These are phyloP conservation scores for Schwanniomyces yamadae DNA, from an alignment of 805 yeast species.

Conservation along the genomic window DNA sequence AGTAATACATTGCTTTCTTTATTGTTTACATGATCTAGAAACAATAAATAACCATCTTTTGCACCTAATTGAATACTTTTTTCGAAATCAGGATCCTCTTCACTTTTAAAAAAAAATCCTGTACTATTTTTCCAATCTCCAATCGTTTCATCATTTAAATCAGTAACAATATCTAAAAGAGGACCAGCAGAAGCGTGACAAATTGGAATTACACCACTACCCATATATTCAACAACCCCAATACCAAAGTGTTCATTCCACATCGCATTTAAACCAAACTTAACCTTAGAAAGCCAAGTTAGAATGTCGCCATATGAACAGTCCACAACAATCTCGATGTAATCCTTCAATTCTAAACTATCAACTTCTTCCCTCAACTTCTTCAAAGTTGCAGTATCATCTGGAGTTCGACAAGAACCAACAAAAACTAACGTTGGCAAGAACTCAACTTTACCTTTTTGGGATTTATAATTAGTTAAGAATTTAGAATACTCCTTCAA, in stretches of 20 bases:
- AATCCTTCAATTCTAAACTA: conserved; percentile 26
- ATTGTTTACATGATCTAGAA: conserved; percentile 12
- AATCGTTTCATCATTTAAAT: conserved; percentile 7
- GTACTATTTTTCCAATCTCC: conserved; percentile 43
- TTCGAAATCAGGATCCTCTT: conserved; percentile 67
- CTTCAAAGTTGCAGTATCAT: conserved; percentile 61
- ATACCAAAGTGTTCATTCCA: conserved; percentile 99
- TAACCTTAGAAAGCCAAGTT: conserved; percentile 50
- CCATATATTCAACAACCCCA: conserved; percentile 89
- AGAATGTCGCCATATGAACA: conserved; percentile 67
- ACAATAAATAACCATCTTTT: conserved; percentile 4
- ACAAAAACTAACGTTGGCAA: conserved; percentile 66
- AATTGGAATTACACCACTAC: conserved; percentile 82
- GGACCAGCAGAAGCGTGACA: conserved; percentile 98
- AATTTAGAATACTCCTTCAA: conserved; percentile 63
- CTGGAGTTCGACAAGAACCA: conserved; percentile 77
- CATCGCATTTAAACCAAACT: conserved; percentile 91
- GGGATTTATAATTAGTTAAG: conserved; percentile 23
- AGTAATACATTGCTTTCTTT: conserved; percentile 4
- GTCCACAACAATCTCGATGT: conserved; percentile 64
- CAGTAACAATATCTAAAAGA: conserved; percentile 73
- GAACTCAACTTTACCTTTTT: conserved; percentile 14
- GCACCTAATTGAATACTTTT: conserved; percentile 7
- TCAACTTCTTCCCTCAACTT: conserved; percentile 42
- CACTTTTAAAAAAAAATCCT: conserved; percentile 78